A percentile compares a stretch with the other conserved stretches of the same genome.
Conservation (phyloP, 257 asterid species). For the Lantana camara region DNA sequence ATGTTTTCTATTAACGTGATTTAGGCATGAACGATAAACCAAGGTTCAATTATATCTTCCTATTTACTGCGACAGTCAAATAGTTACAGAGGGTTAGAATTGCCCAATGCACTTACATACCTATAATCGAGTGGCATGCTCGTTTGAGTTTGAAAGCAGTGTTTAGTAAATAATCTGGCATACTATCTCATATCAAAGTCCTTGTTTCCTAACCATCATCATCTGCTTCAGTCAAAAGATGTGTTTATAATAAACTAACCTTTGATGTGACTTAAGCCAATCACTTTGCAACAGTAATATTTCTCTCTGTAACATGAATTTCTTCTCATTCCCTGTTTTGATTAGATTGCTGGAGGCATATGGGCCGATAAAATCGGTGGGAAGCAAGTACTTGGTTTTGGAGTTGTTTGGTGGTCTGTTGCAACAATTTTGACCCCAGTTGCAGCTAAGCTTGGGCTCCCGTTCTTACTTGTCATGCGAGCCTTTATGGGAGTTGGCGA, state of each 20-base stretch:
- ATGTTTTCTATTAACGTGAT: slow-evolving; percentile 14
- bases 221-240: neutral
- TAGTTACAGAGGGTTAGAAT: slow-evolving; percentile 17
- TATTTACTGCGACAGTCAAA: slow-evolving; percentile 10
- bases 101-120: slow-evolving; percentile 1
- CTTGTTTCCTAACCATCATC: neutral
- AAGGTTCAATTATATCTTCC: neutral
- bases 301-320: slow-evolving; percentile 22
- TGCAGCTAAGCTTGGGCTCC: slow-evolving; percentile 92
- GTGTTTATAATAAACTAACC: neutral
- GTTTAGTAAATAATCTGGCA: neutral
- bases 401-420: slow-evolving; percentile 66
- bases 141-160: neutral
- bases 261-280: slow-evolving; percentile 5
- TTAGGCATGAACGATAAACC: slow-evolving; percentile 2
- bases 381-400: slow-evolving; percentile 89
- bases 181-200: neutral
- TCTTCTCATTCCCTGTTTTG: slow-evolving; percentile 16
- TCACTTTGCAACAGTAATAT: slow-evolving; percentile 8
- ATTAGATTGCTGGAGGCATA: slow-evolving; percentile 93
- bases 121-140: slow-evolving; percentile 9
- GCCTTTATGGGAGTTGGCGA: slow-evolving; percentile 99
- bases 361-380: slow-evolving; percentile 99
- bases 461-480: slow-evolving; percentile 80
- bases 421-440: slow-evolving; percentile 98